Evolutionary conservation across 2,329 filamentous ascomycete species (phyloP), one percentile per base, ranked within the genome.

Genomic region (Fusarium sacchari): DNA sequence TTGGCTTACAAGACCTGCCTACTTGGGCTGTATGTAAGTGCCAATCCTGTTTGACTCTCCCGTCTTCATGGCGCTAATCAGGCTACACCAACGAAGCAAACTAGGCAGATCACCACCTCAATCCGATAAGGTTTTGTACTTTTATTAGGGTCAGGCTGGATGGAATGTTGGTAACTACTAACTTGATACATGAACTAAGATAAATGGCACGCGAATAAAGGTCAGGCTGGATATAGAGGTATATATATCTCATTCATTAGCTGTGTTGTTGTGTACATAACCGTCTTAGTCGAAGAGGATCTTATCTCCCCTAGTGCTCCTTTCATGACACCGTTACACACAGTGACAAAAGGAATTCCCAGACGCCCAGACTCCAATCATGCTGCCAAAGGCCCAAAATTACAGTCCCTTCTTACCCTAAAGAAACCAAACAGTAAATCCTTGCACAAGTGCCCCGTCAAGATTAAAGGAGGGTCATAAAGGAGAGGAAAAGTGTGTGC

Each of bases 351-450:
- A 64, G 43, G 34, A 67, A 60, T 57, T 46, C 71, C 71, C 42
- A 72, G 46, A 59, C 71, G 71, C 71, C 71, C 26, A 65, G 69
- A 73, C 71, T 74, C 71, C 71, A 58, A 64, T 64, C 71, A 61
- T 50, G 60, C 71, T 59, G 47, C 37, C 59, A 57, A 28, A 59
- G 52, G 44, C 49, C 49, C 69, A 22, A 49, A 56, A 64, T 42
- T 55, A 65, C 52, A 72, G 56, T 53, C 55, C 63, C 32, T 65
- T 58, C 49, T 42, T 72, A 72, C 64, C 64, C 53, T 24, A 61
- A 40, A 26, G 28, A 47, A 22, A 12, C 20, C 61, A 52, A 42
- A n/a, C 26, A 47, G 34, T 72, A 61, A 52, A 72, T 56, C 40
- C 39, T 60, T 53, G 56, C 64, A 53, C 68, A 59, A 57, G 59